Evolutionary conservation across 164 flowering plant genomes (phyloP).

Genomic region (Buxus sempervirens): DNA sequence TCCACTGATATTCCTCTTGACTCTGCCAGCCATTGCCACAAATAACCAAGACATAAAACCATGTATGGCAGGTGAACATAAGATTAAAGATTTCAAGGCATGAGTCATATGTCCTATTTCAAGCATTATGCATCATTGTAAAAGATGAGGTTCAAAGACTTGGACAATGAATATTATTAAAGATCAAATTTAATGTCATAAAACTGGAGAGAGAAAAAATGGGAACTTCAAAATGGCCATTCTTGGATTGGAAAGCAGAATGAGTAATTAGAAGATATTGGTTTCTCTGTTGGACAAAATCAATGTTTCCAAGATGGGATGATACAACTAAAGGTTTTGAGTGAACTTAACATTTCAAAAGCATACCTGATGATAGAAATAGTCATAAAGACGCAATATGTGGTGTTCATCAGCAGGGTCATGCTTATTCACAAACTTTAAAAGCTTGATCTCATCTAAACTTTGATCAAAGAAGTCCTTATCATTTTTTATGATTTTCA

Average conservation of each 20-base stretch:
- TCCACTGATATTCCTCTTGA: too few species aligned
- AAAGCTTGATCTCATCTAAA: constrained; percentile 86
- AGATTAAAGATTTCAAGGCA: too few species aligned
- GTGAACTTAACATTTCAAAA: not conserved
- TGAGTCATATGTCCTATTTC: too few species aligned
- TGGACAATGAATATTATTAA: not conserved
- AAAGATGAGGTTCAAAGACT: too few species aligned
- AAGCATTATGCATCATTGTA: too few species aligned
- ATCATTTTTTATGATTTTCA: constrained; percentile 92
- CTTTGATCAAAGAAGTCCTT: constrained; percentile 96
- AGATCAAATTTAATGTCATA: not conserved
- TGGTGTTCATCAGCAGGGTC: constrained; percentile 80
- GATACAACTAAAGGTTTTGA: not conserved
- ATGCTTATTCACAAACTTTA: constrained; percentile 84
- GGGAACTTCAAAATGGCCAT: not conserved
- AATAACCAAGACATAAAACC: too few species aligned
- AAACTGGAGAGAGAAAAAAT: not conserved
- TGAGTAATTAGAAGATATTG: not conserved
- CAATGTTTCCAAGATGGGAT: not conserved
- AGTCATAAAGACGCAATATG: constrained; percentile 87
- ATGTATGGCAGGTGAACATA: too few species aligned
- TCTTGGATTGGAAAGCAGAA: not conserved
- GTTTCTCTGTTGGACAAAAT: not conserved
- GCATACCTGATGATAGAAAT: constrained; percentile 85
- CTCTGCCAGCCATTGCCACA: too few species aligned